Evolutionary conservation across 2,329 filamentous ascomycete genomes (phyloP).

Genomic region (Colletotrichum australisinense): DNA sequence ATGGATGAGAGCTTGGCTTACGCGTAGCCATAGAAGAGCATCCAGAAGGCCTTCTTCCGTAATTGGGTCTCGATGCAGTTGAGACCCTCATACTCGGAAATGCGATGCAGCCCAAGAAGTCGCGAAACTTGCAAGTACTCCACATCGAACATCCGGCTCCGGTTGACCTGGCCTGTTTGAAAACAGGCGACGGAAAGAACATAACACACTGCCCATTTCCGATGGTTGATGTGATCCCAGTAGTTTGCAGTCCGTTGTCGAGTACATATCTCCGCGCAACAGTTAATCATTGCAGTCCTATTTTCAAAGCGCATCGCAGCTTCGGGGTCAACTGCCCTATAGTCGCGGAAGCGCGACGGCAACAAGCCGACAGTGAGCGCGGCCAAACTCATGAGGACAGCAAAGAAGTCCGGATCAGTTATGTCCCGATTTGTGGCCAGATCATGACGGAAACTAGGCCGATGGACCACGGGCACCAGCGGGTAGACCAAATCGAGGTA

Average conservation of each 20-base stretch:
- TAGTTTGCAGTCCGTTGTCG: conserved; percentile 38
- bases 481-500: conserved; percentile 43
- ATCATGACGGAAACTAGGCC: conserved; percentile 40
- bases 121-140: conserved; percentile 49
- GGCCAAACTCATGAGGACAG: conserved; percentile 40
- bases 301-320: conserved; percentile 39
- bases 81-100: conserved; percentile 45
- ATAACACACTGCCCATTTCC: conserved; percentile 49
- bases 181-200: conserved; percentile 45
- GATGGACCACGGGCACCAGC: conserved; percentile 41
- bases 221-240: conserved; percentile 44
- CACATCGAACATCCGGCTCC: conserved; percentile 48
- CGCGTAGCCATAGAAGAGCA: conserved; percentile 47
- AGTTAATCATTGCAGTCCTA: conserved; percentile 41
- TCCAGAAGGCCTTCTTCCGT: conserved; percentile 50
- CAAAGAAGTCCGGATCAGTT: conserved; percentile 40
- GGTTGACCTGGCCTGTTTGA: conserved; percentile 49
- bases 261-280: conserved; percentile 40
- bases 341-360: conserved; percentile 41
- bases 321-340: conserved; percentile 37
- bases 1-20: not conserved
- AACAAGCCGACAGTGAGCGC: conserved; percentile 41
- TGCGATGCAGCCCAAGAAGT: conserved; percentile 45
- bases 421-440: conserved; percentile 39
- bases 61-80: conserved; percentile 48